Conservation (phyloP, 2,329 filamentous ascomycete species). For the Stagonosporopsis cucurbitacearum region DNA sequence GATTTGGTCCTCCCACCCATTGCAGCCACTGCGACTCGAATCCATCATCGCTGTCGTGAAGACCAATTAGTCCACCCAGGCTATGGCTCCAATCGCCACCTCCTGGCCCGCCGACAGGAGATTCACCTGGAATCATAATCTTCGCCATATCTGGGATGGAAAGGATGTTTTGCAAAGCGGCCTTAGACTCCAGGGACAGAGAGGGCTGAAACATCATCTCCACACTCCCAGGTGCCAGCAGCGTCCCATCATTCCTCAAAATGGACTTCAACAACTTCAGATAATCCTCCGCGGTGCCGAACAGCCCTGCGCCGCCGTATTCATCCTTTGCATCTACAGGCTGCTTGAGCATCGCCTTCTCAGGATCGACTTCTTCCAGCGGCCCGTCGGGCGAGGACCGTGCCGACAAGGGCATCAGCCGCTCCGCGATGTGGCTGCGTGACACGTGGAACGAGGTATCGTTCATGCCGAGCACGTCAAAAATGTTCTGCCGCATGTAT, state of each 20-base stretch:
- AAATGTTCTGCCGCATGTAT: conserved; percentile 36
- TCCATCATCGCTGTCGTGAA: conserved; percentile 21
- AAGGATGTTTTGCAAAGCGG: conserved; percentile 12
- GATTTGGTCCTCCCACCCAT: conserved; percentile 33
- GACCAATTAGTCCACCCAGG: conserved; percentile 23
- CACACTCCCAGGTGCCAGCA: conserved; percentile 23
- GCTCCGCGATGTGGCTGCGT: conserved; percentile 18
- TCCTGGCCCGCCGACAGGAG: conserved; percentile 14
- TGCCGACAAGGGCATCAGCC: conserved; percentile 26
- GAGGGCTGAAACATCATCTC: conserved; percentile 24
- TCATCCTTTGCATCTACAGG: conserved; percentile 23
- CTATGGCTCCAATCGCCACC: conserved; percentile 24
- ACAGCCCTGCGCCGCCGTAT: conserved; percentile 29
- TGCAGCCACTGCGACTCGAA: conserved; percentile 24
- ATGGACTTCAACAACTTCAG: conserved; percentile 29
- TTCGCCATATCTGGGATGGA: conserved; percentile 13
- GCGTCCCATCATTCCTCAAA: conserved; percentile 24
- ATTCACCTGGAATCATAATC: conserved; percentile 27
- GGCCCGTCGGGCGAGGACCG: conserved; percentile 16
- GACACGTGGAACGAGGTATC: conserved; percentile 29
- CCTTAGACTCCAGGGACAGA: conserved; percentile 10
- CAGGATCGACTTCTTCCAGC: conserved; percentile 9
- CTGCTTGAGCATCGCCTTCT: conserved; percentile 1
- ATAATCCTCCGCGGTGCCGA: conserved; percentile 27
- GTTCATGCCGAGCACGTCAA: conserved; percentile 30